phyloP scores from a whole-genome alignment of 2,329 filamentous ascomycete genomes.

The Alternaria rosae region DNA sequence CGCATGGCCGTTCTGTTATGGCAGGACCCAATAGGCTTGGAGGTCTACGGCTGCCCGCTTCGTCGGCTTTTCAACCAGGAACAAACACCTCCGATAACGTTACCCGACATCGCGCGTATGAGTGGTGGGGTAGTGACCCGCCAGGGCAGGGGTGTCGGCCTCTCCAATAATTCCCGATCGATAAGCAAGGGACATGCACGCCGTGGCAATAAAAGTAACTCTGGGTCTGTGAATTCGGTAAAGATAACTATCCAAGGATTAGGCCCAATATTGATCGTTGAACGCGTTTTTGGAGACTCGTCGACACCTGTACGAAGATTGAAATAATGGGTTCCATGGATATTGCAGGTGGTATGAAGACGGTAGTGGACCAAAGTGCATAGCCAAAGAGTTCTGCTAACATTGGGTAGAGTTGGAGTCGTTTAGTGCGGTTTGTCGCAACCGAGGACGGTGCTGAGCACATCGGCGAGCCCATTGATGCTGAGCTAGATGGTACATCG shows the following conservation, averaged over 20 bases:
- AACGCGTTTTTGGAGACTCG: too few species aligned
- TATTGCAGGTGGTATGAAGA: background rate
- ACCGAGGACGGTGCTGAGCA: slow-evolving; percentile 22
- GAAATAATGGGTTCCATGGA: slow-evolving; percentile 4
- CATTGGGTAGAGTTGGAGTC: slow-evolving; percentile 16
- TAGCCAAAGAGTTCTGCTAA: background rate
- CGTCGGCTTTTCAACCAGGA: background rate
- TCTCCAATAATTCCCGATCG: background rate
- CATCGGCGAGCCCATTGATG: slow-evolving; percentile 21
- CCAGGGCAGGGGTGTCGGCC: slow-evolving; percentile 2
- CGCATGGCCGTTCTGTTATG: background rate
- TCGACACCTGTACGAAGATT: too few species aligned
- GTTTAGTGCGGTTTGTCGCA: slow-evolving; percentile 25
- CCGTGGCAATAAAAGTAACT: background rate
- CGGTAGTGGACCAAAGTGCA: background rate
- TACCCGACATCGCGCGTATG: background rate
- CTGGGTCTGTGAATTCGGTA: background rate
- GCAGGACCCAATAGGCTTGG: background rate
- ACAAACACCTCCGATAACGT: background rate
- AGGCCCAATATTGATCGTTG: background rate
- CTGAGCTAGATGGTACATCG: slow-evolving; percentile 17
- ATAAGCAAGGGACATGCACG: background rate
- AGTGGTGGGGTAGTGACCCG: background rate
- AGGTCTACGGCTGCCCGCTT: background rate
- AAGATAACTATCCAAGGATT: background rate